phyloP scores from a whole-genome alignment of 1,284 basidiomycete species.

The Sanghuangporus sanghuang region DNA sequence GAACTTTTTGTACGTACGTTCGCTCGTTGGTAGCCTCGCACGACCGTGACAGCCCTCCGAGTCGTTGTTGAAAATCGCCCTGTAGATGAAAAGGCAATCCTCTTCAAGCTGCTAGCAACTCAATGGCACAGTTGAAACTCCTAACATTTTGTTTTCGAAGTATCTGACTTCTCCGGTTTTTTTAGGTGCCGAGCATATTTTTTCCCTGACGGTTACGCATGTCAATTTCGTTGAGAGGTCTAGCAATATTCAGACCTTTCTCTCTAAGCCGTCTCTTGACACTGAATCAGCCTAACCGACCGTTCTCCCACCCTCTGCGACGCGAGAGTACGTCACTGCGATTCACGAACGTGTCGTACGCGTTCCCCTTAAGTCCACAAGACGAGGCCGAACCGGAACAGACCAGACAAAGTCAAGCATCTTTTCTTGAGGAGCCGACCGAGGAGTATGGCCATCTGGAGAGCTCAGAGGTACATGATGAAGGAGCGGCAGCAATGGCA shows the following conservation, averaged over 20 bases:
- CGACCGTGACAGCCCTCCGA: too few relatives aligned
- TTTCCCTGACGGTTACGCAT: constrained; percentile 11
- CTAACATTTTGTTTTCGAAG: background rate
- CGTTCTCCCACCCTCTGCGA: background rate
- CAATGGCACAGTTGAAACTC: too few relatives aligned
- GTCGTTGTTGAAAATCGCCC: too few relatives aligned
- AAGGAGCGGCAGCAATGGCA: background rate
- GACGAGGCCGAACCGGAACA: background rate
- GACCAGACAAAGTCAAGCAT: background rate
- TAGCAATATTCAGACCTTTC: background rate
- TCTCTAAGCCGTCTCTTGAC: background rate
- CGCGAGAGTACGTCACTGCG: background rate
- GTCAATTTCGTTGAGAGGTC: constrained; percentile 12
- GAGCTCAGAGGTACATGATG: background rate
- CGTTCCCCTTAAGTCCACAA: background rate
- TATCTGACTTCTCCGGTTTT: background rate
- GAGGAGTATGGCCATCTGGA: constrained; percentile 11
- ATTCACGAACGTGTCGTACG: background rate
- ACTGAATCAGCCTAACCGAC: background rate
- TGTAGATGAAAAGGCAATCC: too few relatives aligned
- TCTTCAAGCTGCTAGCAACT: too few relatives aligned
- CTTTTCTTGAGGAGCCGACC: constrained; percentile 7
- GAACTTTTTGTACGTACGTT: too few relatives aligned
- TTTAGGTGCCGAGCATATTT: background rate
- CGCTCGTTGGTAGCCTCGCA: too few relatives aligned